Evolutionary conservation across 305 asterid genomes (phyloP), one percentile per base, ranked within the genome.

Genomic region (Fraxinus platypoda): DNA sequence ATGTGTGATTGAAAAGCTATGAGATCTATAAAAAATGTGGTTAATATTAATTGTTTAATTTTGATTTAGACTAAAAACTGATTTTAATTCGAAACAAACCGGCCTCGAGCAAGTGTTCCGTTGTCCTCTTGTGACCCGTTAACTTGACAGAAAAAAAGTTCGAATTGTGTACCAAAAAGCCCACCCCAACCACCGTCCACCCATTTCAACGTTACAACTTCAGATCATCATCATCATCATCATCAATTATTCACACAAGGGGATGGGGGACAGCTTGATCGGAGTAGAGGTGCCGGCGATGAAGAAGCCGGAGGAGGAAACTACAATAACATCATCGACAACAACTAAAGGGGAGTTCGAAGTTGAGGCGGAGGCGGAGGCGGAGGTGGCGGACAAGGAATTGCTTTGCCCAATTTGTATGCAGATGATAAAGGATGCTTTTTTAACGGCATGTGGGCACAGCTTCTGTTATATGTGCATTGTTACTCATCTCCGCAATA

Each of bases 381-480:
- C 11, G 64, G 83, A 83, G 81, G 85, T 68, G 43, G 52, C 87
- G 81, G 94, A 91, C 77, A 92, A 85, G 85, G 97, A 92, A 23
- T 76, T 88, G 83, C 85, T 91, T 68, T 91, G 94, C 82, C 97
- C 95, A 38, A 92, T 89, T 71, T 92, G 94, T 88, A 90, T 90
- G 93, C 94, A 90, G 88, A 83, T 88, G 3, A 89, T 92, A n/a
- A 89, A 81, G 73, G 97, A 93, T 23, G 95, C 93, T 1, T 91
- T 93, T 83, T 66, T 93, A 64, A 91, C 97, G 5, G 84, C 93
- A 3, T 93, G 97, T 73, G 97, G 97, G 1, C 97, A 93, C 74
- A 91, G 94, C 87, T 93, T 93, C 88, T 93, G 97, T 87, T 93
- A 93, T 82, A 91, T 93, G 97, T 93, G 95, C 86, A 93, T 93